phyloP scores from a whole-genome alignment of 768 basidiomycete genomes.

The Lyophyllum atratum region DNA sequence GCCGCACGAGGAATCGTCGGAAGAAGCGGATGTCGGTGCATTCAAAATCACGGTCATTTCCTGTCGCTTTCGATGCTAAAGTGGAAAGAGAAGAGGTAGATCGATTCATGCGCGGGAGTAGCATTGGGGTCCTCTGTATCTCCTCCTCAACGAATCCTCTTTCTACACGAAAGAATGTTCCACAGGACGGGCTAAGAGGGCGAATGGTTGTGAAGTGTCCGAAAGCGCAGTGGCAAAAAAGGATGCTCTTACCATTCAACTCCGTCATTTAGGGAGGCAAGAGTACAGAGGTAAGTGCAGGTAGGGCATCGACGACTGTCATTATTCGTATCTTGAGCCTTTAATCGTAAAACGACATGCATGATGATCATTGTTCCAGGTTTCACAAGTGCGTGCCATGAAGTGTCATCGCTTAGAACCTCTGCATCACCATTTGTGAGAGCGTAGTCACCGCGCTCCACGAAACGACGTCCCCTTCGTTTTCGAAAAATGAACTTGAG shows the following conservation, averaged over 20 bases:
- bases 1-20: too few relatives aligned
- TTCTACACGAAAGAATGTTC: too few relatives aligned
- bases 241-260: slow-evolving; percentile 4
- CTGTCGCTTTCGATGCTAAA: too few relatives aligned
- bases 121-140: too few relatives aligned
- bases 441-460: slow-evolving; percentile 5
- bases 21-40: too few relatives aligned
- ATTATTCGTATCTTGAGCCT: background rate
- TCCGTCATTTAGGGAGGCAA: background rate
- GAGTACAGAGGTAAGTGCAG: background rate
- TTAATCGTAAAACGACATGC: slow-evolving; percentile 5
- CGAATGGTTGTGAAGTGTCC: too few relatives aligned
- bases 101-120: too few relatives aligned
- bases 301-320: slow-evolving; percentile 3
- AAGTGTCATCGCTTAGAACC: background rate
- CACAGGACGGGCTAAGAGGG: too few relatives aligned
- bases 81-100: too few relatives aligned
- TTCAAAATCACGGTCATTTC: too few relatives aligned
- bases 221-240: too few relatives aligned
- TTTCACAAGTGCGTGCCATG: slow-evolving; percentile 1
- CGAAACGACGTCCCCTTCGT: slow-evolving; percentile 3
- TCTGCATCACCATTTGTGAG: background rate
- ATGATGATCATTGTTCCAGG: slow-evolving; percentile 8
- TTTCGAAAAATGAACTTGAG: slow-evolving; percentile 9
- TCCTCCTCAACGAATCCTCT: too few relatives aligned